These are phyloP conservation scores for Dipteronia dyeriana DNA, from an alignment of 345 rosid genomes.

Conservation along the genomic window DNA sequence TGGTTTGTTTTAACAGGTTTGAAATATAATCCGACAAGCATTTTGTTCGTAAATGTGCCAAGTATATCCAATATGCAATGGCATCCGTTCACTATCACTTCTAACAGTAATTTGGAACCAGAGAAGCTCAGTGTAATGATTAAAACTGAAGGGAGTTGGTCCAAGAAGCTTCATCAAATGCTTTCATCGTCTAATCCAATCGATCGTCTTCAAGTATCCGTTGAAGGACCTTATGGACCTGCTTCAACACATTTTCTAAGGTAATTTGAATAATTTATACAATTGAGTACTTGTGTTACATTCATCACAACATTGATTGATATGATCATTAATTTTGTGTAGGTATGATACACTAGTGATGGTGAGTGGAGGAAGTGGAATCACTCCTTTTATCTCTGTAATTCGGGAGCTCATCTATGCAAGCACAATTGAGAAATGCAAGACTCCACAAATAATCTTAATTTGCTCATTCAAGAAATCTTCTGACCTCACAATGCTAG, in stretches of 20 bases:
- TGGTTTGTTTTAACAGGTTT: slow-evolving; percentile 40
- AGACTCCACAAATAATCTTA: slow-evolving; percentile 51
- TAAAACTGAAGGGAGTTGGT: slow-evolving; percentile 80
- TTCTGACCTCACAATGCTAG: slow-evolving; percentile 64
- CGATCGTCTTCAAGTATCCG: slow-evolving; percentile 53
- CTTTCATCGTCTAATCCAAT: slow-evolving; percentile 58
- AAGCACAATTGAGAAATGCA: slow-evolving; percentile 32
- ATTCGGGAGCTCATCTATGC: slow-evolving; percentile 55
- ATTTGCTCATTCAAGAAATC: slow-evolving; percentile 61
- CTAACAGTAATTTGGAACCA: slow-evolving; percentile 66
- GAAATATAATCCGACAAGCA: slow-evolving; percentile 70
- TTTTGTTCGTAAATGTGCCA: slow-evolving; percentile 72
- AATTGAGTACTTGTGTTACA: neutral
- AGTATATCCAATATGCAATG: slow-evolving; percentile 76
- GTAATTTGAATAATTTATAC: slow-evolving; percentile 9
- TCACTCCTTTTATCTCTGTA: slow-evolving; percentile 78
- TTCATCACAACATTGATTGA: neutral
- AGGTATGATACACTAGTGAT: slow-evolving; percentile 76
- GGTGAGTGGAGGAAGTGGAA: slow-evolving; percentile 95
- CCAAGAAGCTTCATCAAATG: slow-evolving; percentile 59
- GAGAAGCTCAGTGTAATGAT: slow-evolving; percentile 66
- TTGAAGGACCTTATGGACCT: slow-evolving; percentile 97
- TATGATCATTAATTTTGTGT: neutral
- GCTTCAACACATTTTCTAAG: slow-evolving; percentile 67
- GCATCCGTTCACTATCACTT: slow-evolving; percentile 88